Conservation (phyloP, 352 stramenopile species). For the Pythium scleroteichum region DNA sequence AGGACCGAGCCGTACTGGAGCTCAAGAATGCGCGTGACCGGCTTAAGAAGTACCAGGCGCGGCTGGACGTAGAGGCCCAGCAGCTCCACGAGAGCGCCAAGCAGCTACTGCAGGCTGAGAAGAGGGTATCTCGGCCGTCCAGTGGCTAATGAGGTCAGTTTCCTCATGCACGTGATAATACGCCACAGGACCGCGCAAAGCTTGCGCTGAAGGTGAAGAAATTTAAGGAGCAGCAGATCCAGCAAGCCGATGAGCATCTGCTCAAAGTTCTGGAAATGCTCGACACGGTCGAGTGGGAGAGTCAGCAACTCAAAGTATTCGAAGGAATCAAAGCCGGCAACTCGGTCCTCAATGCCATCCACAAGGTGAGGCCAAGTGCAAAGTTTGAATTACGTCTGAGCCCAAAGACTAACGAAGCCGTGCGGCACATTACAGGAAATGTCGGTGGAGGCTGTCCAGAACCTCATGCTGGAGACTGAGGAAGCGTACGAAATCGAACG, state of each 20-base stretch:
- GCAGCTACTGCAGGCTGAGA: conserved; percentile 65
- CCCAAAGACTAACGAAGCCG: not conserved
- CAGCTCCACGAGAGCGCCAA: conserved; percentile 83
- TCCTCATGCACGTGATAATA: no score
- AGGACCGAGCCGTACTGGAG: conserved; percentile 88
- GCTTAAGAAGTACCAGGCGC: conserved; percentile 81
- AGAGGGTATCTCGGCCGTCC: conserved; percentile 35
- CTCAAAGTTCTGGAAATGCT: conserved; percentile 86
- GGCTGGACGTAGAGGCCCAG: conserved; percentile 78
- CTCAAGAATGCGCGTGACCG: conserved; percentile 90
- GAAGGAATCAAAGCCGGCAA: conserved; percentile 88
- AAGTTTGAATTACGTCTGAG: conserved; percentile 1
- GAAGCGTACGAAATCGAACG: conserved; percentile 79
- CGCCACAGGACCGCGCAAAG: conserved; percentile 72
- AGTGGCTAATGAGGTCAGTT: not conserved
- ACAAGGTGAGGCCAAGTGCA: conserved; percentile 49
- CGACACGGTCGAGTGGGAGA: conserved; percentile 89
- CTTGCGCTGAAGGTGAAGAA: conserved; percentile 89
- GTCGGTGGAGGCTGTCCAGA: conserved; percentile 84
- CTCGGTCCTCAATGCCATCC: conserved; percentile 84
- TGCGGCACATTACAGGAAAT: conserved; percentile 56
- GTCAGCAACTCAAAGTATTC: conserved; percentile 86
- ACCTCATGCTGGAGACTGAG: conserved; percentile 88
- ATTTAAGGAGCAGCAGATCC: conserved; percentile 89
- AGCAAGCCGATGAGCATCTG: conserved; percentile 82